These are phyloP conservation scores for Paraphoma chrysanthemicola DNA, from an alignment of 2,329 filamentous ascomycete species.

Conservation along the genomic window DNA sequence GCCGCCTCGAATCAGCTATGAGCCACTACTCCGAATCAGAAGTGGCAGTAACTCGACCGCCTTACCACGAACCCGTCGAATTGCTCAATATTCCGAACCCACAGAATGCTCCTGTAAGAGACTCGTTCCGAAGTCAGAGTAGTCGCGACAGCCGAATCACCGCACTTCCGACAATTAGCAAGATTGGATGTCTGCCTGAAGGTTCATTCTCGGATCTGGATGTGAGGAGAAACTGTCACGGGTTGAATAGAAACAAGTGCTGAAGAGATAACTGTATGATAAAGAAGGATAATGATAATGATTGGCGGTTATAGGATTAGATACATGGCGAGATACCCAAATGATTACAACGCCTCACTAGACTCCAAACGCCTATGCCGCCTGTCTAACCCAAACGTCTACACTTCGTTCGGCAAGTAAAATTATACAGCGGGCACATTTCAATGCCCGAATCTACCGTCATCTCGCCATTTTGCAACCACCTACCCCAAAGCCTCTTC, in stretches of 20 bases:
- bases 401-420: no score
- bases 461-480: no score
- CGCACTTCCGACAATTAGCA: background rate
- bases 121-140: background rate
- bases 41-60: conserved; percentile 10
- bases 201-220: conserved; percentile 6
- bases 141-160: conserved; percentile 2
- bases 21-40: conserved; percentile 15
- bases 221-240: background rate
- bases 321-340: background rate
- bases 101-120: background rate
- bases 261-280: background rate
- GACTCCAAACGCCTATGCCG: background rate
- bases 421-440: no score
- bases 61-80: conserved; percentile 4
- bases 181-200: conserved; percentile 6
- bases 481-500: no score
- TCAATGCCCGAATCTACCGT: no score
- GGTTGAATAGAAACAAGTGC: background rate
- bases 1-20: conserved; percentile 10
- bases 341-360: background rate
- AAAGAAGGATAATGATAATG: background rate
- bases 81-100: background rate
- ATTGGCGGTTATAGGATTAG: background rate
- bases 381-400: no score